A percentile compares a stretch with the other conserved stretches of the same genome.
Evolutionary conservation across 2,329 filamentous ascomycete species (phyloP).

Genomic region (Colletotrichum eleusines): DNA sequence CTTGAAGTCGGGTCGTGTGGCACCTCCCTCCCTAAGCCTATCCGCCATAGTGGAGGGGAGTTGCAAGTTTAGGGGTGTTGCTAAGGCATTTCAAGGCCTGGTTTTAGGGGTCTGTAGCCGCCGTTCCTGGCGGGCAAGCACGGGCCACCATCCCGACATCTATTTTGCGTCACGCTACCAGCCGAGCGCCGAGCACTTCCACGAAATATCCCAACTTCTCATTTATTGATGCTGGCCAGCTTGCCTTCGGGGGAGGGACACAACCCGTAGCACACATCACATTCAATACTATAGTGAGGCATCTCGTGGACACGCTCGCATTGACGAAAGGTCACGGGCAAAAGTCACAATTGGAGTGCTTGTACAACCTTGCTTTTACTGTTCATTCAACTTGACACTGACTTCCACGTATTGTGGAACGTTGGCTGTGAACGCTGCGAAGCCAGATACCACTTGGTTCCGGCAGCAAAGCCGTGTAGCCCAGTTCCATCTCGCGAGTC

Average conservation of each 20-base stretch:
- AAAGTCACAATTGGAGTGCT: background rate
- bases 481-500: conserved; percentile 22
- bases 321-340: background rate
- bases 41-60: background rate
- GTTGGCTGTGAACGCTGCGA: conserved; percentile 27
- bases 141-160: background rate
- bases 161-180: background rate
- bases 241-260: background rate
- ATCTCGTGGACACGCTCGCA: background rate
- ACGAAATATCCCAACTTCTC: background rate
- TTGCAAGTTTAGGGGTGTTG: background rate
- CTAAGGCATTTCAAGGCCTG: background rate
- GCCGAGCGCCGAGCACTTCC: background rate
- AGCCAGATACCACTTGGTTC: conserved; percentile 39
- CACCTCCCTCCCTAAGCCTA: conserved; percentile 2
- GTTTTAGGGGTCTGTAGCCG: background rate
- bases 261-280: background rate
- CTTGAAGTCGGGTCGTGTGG: conserved; percentile 8
- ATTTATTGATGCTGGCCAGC: background rate
- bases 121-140: background rate
- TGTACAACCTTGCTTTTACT: conserved; percentile 14
- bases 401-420: conserved; percentile 21
- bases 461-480: conserved; percentile 25
- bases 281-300: background rate
- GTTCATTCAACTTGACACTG: conserved; percentile 36